Percentiles rank a stretch among this genome's conserved stretches.
Evolutionary conservation across 805 yeast species (phyloP).

Genomic region (Nakazawaea ambrosiae): DNA sequence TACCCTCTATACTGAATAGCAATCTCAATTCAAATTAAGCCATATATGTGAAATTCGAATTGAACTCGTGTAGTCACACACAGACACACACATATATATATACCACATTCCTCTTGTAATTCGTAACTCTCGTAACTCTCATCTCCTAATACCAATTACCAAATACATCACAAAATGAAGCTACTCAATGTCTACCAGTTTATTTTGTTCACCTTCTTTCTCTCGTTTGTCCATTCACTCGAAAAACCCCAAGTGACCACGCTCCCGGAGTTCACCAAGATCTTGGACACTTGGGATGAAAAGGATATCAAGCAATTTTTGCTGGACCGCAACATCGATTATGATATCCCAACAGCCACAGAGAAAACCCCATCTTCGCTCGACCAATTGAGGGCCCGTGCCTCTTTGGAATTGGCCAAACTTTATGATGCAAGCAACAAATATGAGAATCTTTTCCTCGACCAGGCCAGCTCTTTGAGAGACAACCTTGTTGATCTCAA

Average conservation of each 20-base stretch:
- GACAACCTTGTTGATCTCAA: constrained; percentile 15
- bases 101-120: too few species aligned
- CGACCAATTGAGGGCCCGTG: constrained; percentile 18
- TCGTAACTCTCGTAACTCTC: too few species aligned
- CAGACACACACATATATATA: too few species aligned
- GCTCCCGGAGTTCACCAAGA: constrained; percentile 5
- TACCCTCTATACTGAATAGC: too few species aligned
- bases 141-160: too few species aligned
- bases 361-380: constrained; percentile 13
- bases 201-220: background rate
- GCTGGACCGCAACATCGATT: constrained; percentile 20
- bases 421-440: constrained; percentile 12
- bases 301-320: constrained; percentile 24
- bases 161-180: background rate
- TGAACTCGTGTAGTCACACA: too few species aligned
- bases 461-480: constrained; percentile 7
- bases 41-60: too few species aligned
- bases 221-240: background rate
- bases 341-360: constrained; percentile 19
- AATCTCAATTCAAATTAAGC: too few species aligned
- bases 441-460: constrained; percentile 3
- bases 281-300: constrained; percentile 13
- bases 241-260: constrained; percentile 2
- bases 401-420: constrained; percentile 21
- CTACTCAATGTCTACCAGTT: background rate